Base-by-base conservation (phyloP, 805 yeast genomes). In the Suhomyces emberorum region DNA sequence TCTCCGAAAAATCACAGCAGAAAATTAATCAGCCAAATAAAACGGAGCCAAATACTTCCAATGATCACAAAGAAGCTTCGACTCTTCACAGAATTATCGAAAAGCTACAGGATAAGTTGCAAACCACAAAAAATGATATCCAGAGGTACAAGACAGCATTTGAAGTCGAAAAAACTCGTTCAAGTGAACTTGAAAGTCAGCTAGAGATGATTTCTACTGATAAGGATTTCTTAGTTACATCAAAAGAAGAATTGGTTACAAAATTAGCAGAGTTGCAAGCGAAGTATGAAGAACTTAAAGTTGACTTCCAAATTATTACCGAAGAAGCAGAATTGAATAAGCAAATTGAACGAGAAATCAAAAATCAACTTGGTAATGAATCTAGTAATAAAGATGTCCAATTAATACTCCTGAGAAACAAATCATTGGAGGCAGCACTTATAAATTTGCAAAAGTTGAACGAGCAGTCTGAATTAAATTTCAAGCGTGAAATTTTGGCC, bases 91-190 rank as follows among this genome's bases (percentile, higher is more conserved):
- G 32, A 11, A 59, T 72, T 12, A 59, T 78, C 2, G 55, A 61
- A 2, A 64, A 55, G 28, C 58, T 80, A 12, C 81, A 78, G 42
- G 47, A 47, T 5, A 77, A 78, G 43, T 50, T 77, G 1, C 64
- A 65, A 28, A 38, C 25, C 5, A 53, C 66, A 4, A 49, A 55
- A n/a, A 38, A 38, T 17, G 66, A 62, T 15, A 43, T 59, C 8
- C 43, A 39, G 15, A 30, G 32, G 8, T 49, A 60, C 35, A 52
- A 48, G 30, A 36, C 32, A 9, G 41, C 48, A 7, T 39, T 63
- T 1, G 35, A 34, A 1, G n/a, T n/a, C 3, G 30, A 37, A 11
- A 29, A 34, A 7, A 25, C 24, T 2, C 30, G 27, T 1, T 32
- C 39, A 2, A 27, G 35, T 3, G 35, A 37, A 1, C 38, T 55